These are phyloP conservation scores for Aspergillus sp. DNA, from an alignment of 2,329 filamentous ascomycete genomes.

Conservation along the genomic window DNA sequence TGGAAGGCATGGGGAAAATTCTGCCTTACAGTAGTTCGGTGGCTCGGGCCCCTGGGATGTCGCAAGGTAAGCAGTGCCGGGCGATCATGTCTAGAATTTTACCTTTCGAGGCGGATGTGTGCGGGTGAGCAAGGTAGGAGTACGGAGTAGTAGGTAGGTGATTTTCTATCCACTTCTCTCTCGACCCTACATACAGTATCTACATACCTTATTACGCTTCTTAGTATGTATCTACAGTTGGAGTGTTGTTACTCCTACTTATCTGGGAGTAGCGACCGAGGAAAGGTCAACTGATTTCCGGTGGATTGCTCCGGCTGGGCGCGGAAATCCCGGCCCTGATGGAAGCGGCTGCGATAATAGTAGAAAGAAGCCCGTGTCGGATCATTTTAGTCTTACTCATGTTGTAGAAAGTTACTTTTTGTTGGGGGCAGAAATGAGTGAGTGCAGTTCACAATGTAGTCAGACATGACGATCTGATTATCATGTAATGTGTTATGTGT, in stretches of 20 bases:
- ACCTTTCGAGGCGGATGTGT: neutral
- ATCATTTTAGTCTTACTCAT: neutral
- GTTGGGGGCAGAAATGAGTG: neutral
- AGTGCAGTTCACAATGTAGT: neutral
- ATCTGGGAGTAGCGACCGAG: neutral
- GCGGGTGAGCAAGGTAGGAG: neutral
- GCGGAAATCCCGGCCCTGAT: neutral
- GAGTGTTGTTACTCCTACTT: too few relatives aligned
- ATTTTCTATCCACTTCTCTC: too few relatives aligned
- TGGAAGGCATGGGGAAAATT: neutral
- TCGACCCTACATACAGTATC: too few relatives aligned
- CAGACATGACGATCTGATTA: neutral
- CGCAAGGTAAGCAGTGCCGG: neutral
- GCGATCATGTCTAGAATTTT: conserved; percentile 2
- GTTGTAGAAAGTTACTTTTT: neutral
- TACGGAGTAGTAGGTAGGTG: too few relatives aligned
- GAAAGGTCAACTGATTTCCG: neutral
- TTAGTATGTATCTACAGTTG: neutral
- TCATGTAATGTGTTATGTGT: too few relatives aligned
- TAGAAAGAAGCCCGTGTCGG: neutral
- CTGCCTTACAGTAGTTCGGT: neutral
- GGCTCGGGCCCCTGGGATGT: neutral
- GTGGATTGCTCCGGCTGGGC: neutral
- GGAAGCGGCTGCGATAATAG: neutral
- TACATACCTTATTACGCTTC: neutral